These are phyloP conservation scores for Lachnum nothofagi DNA, from an alignment of 2,329 filamentous ascomycete species.

Conservation along the genomic window DNA sequence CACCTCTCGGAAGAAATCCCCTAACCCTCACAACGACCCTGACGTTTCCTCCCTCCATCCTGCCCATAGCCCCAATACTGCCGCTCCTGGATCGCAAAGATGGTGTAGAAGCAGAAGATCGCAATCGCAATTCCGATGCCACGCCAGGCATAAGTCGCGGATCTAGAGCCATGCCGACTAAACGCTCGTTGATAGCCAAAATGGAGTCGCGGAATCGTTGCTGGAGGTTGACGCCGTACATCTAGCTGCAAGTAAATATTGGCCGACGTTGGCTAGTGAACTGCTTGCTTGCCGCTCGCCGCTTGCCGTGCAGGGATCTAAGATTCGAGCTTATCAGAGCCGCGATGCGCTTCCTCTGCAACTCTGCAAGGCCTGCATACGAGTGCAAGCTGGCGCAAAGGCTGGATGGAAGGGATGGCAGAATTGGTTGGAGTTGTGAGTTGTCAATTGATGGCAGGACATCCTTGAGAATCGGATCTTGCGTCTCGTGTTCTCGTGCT, in stretches of 20 bases:
- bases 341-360: too few relatives aligned
- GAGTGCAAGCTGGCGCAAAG: neutral
- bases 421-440: neutral
- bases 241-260: constrained; percentile 5
- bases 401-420: too few relatives aligned
- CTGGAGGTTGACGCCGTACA: constrained; percentile 22
- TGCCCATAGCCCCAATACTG: constrained; percentile 51
- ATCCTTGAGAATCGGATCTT: too few relatives aligned
- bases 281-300: too few relatives aligned
- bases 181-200: constrained; percentile 28
- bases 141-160: constrained; percentile 43
- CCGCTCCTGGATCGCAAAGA: constrained; percentile 70
- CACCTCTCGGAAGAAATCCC: constrained; percentile 74
- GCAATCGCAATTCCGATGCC: constrained; percentile 37
- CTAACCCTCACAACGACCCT: constrained; percentile 76
- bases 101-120: constrained; percentile 71
- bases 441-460: neutral
- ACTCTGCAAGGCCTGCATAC: neutral
- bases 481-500: too few relatives aligned
- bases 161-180: constrained; percentile 39
- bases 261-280: constrained; percentile 1
- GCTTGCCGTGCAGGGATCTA: constrained; percentile 4
- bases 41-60: constrained; percentile 68
- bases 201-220: constrained; percentile 25
- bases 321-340: neutral